Evolutionary conservation across 331 rosid genomes (phyloP).

Genomic region (Prunus yedoensis): DNA sequence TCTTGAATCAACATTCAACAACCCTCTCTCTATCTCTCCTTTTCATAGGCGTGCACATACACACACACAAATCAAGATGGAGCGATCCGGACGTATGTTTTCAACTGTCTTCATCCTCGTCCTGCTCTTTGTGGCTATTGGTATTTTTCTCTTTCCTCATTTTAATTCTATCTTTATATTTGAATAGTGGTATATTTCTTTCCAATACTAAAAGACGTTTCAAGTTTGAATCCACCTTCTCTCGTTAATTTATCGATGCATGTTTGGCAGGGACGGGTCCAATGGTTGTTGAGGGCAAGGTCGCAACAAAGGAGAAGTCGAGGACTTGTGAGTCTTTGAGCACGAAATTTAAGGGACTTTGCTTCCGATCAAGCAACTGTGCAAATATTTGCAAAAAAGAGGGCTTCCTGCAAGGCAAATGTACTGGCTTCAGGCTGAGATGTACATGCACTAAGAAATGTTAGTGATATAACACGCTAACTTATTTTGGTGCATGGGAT

Average conservation of each 20-base stretch:
- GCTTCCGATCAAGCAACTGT: neutral
- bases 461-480: neutral
- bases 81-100: too few relatives aligned
- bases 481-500: neutral
- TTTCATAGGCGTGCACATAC: too few relatives aligned
- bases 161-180: neutral
- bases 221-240: neutral
- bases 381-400: neutral
- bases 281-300: neutral
- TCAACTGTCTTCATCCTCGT: too few relatives aligned
- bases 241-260: neutral
- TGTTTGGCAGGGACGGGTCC: neutral
- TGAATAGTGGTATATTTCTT: too few relatives aligned
- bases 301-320: neutral
- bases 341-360: neutral
- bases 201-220: neutral
- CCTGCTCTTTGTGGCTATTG: neutral
- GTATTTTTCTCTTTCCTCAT: neutral
- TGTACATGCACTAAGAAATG: neutral
- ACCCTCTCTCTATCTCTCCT: too few relatives aligned
- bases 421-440: neutral
- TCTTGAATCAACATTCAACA: too few relatives aligned
- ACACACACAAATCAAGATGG: too few relatives aligned
- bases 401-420: neutral
- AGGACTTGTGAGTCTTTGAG: neutral